Conservation (phyloP, 208 protist species). For the Herpetomonas tarakana region DNA sequence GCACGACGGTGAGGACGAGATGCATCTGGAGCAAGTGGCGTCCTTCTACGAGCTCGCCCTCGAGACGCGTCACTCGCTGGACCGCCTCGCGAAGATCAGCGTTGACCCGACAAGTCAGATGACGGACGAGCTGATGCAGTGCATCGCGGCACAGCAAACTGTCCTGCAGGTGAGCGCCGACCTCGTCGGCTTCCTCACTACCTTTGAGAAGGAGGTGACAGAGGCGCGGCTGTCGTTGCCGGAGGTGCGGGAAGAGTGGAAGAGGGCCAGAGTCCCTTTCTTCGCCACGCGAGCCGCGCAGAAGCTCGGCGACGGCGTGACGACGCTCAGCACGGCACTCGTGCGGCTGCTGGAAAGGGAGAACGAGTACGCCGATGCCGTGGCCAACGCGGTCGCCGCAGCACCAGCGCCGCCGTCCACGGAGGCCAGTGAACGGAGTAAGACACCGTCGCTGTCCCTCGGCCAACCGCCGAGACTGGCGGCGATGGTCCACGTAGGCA, state of each 20-base stretch:
- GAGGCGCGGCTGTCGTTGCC: slow-evolving; percentile 23
- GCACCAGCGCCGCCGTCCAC: background rate
- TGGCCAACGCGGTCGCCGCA: slow-evolving; percentile 2
- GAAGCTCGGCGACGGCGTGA: slow-evolving; percentile 22
- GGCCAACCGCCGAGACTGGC: background rate
- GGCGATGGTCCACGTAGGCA: background rate
- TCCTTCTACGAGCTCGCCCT: slow-evolving; percentile 35
- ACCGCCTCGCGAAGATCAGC: slow-evolving; percentile 35
- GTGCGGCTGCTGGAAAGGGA: slow-evolving; percentile 43
- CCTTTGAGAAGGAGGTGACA: slow-evolving; percentile 52
- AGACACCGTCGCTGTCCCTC: background rate
- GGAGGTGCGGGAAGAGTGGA: slow-evolving; percentile 65
- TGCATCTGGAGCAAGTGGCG: background rate
- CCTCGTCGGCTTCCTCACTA: slow-evolving; percentile 41
- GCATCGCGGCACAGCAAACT: slow-evolving; percentile 30
- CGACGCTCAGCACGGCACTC: slow-evolving; percentile 25
- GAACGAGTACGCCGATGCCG: slow-evolving; percentile 22
- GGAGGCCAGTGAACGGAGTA: background rate
- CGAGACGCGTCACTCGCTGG: slow-evolving; percentile 16
- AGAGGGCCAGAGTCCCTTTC: slow-evolving; percentile 33
- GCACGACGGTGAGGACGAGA: background rate
- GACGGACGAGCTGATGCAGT: slow-evolving; percentile 21
- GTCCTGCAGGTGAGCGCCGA: slow-evolving; percentile 29
- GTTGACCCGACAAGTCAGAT: slow-evolving; percentile 42
- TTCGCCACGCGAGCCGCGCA: slow-evolving; percentile 30